Percentiles rank a stretch among this genome's conserved stretches.
Conservation (phyloP, 78 protist genomes). For the Chrysochromulina tobinii region DNA sequence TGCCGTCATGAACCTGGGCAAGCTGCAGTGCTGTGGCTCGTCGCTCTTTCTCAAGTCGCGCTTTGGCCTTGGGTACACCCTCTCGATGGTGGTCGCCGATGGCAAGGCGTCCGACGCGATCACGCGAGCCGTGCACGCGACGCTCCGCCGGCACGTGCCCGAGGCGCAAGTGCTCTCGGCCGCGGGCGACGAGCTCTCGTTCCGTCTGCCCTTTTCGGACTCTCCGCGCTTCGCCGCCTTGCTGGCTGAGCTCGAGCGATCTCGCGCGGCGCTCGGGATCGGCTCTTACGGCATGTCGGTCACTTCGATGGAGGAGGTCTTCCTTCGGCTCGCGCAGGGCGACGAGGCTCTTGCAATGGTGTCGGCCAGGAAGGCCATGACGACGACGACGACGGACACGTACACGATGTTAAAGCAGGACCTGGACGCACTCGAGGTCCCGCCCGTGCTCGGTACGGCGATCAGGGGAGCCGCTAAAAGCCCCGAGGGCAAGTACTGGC, state of each 20-base stretch:
- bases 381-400: too few relatives aligned
- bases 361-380: too few relatives aligned
- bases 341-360: neutral
- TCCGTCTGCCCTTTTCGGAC: neutral
- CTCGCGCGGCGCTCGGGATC: neutral
- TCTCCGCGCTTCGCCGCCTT: neutral
- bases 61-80: conserved; percentile 31
- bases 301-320: conserved; percentile 45
- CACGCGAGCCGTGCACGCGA: neutral
- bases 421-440: too few relatives aligned
- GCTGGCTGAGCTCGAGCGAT: neutral
- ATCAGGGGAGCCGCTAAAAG: too few relatives aligned
- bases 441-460: too few relatives aligned
- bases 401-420: too few relatives aligned
- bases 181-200: neutral
- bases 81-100: neutral
- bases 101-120: neutral
- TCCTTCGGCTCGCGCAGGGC: conserved; percentile 8
- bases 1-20: conserved; percentile 5
- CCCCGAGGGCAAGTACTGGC: too few relatives aligned
- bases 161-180: neutral
- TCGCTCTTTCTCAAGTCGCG: conserved; percentile 29
- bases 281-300: conserved; percentile 29
- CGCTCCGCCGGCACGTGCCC: neutral
- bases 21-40: conserved; percentile 34